These are phyloP conservation scores for Aristolochia californica DNA, from an alignment of 164 flowering plant species.

Conservation along the genomic window DNA sequence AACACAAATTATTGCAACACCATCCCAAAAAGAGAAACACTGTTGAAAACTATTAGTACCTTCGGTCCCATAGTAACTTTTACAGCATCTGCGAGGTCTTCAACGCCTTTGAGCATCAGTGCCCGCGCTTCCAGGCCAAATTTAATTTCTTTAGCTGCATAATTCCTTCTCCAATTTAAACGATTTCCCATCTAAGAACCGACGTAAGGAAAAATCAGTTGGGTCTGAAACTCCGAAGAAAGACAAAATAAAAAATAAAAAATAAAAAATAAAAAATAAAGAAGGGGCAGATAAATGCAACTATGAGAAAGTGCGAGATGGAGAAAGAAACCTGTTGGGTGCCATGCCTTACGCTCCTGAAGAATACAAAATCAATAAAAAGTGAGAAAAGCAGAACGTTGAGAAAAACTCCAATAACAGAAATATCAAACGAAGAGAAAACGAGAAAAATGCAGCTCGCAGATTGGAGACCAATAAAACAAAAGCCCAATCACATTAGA, in stretches of 20 bases:
- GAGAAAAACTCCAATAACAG: too few relatives aligned
- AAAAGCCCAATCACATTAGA: too few relatives aligned
- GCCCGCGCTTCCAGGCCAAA: conserved; percentile 93
- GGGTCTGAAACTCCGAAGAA: background rate
- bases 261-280: background rate
- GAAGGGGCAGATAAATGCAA: conserved; percentile 1
- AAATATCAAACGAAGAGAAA: too few relatives aligned
- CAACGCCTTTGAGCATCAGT: conserved; percentile 88
- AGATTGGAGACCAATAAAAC: too few relatives aligned
- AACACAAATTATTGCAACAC: background rate
- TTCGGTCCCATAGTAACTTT: conserved; percentile 97
- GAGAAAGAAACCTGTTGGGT: too few relatives aligned
- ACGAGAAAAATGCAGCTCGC: too few relatives aligned
- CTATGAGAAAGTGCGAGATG: too few relatives aligned
- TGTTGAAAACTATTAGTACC: conserved; percentile 21
- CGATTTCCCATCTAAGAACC: conserved; percentile 46
- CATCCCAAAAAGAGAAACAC: too few relatives aligned
- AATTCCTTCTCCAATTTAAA: conserved; percentile 70
- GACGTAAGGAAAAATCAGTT: background rate
- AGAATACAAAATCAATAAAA: too few relatives aligned
- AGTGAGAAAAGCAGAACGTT: too few relatives aligned
- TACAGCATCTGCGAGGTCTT: conserved; percentile 93
- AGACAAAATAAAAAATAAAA: background rate
- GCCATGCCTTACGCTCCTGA: too few relatives aligned
- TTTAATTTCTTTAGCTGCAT: conserved; percentile 86